Conservation (phyloP, 1,284 basidiomycete genomes). For the Wallemia hederae region DNA sequence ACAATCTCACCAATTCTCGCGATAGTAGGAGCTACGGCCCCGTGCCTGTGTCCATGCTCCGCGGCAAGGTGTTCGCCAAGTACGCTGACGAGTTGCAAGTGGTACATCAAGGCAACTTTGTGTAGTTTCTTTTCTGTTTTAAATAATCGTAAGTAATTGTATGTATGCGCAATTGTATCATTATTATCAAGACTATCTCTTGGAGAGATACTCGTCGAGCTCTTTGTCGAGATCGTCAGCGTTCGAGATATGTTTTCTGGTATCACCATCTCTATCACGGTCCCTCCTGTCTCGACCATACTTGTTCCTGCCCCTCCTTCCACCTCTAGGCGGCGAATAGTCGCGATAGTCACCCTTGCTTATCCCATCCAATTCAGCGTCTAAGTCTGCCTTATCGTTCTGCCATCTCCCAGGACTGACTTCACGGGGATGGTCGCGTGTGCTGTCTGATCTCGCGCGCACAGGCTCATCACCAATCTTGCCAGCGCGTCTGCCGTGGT, state of each 20-base stretch:
- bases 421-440: too few species aligned
- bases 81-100: background rate
- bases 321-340: background rate
- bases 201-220: background rate
- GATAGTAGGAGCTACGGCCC: conserved; percentile 16
- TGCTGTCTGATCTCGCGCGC: background rate
- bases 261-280: too few species aligned
- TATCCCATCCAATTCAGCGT: background rate
- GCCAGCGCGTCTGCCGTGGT: background rate
- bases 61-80: conserved; percentile 15
- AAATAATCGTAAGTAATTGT: too few species aligned
- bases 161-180: background rate
- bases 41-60: conserved; percentile 15
- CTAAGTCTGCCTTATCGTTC: background rate
- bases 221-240: background rate
- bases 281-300: too few species aligned
- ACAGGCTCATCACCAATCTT: background rate
- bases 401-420: background rate
- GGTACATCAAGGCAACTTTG: background rate
- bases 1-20: background rate
- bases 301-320: background rate
- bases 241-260: background rate
- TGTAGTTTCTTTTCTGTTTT: too few species aligned
- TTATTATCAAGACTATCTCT: background rate
- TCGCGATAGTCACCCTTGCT: background rate